These are phyloP conservation scores for Erodium moschatum DNA, from an alignment of 441 rosid species.

Conservation along the genomic window DNA sequence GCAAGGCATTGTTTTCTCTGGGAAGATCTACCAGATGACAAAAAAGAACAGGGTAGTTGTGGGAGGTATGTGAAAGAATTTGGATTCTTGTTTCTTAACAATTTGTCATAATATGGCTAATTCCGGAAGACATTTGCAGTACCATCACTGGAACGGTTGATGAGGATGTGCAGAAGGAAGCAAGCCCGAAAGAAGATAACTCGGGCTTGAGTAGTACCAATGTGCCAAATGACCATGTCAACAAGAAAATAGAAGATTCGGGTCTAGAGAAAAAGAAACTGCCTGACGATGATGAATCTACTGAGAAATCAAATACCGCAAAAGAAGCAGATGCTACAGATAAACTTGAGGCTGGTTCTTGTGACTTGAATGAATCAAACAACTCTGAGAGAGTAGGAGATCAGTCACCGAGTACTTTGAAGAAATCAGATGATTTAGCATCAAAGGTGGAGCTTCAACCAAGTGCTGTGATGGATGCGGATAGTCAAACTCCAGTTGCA, in stretches of 20 bases:
- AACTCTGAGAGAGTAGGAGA: conserved; percentile 21
- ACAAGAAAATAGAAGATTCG: too few species aligned
- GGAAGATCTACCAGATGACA: conserved; percentile 74
- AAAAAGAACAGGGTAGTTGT: conserved; percentile 37
- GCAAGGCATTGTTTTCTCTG: conserved; percentile 76
- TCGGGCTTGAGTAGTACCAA: too few species aligned
- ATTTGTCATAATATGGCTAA: conserved; percentile 29
- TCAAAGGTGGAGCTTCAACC: conserved; percentile 23
- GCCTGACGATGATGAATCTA: conserved; percentile 24
- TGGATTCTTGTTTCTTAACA: conserved; percentile 14
- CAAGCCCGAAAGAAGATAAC: conserved; percentile 26
- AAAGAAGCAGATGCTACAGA: conserved; percentile 17
- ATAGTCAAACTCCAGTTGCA: conserved; percentile 25
- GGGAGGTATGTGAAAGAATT: conserved; percentile 43
- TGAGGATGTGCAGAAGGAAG: conserved; percentile 34
- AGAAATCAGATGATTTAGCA: conserved; percentile 26
- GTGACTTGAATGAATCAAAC: too few species aligned
- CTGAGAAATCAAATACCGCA: conserved; percentile 15
- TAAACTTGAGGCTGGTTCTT: conserved; percentile 29
- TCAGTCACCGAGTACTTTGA: conserved; percentile 19
- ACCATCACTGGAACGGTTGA: conserved; percentile 27
- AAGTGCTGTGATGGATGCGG: conserved; percentile 27
- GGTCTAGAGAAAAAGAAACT: background rate
- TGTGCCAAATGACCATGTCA: too few species aligned
- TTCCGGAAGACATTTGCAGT: conserved; percentile 38